phyloP scores from a whole-genome alignment of 1,284 basidiomycete species.

The Irpex sp. region DNA sequence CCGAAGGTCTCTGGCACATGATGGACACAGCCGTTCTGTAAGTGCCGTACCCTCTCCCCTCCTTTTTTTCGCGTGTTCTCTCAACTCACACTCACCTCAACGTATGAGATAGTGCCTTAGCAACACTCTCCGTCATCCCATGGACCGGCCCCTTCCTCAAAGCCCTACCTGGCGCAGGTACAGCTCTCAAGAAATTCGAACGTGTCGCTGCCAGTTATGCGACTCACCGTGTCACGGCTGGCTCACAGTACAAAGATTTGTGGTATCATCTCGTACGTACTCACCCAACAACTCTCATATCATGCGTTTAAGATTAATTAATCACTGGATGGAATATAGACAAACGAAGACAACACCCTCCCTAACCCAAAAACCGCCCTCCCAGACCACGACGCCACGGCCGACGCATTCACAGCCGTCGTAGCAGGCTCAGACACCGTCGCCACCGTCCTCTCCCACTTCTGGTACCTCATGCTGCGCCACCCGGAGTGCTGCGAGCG shows the following conservation, averaged over 20 bases:
- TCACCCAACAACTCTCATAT: background rate
- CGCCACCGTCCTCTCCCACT: slow-evolving; percentile 9
- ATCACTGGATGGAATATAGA: background rate
- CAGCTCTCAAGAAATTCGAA: background rate
- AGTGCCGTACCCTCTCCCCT: background rate
- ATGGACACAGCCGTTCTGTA: slow-evolving; percentile 5
- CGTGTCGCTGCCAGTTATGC: background rate
- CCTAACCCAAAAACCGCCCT: too few species aligned
- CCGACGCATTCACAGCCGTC: background rate
- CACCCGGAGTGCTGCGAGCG: slow-evolving; percentile 7
- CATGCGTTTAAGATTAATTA: background rate
- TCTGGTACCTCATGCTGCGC: slow-evolving; percentile 12
- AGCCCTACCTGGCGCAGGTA: background rate
- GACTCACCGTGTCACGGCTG: background rate
- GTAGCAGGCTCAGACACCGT: slow-evolving; percentile 13
- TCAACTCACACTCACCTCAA: too few species aligned
- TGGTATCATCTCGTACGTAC: background rate
- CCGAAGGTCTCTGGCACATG: slow-evolving; percentile 2
- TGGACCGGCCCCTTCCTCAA: background rate
- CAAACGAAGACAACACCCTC: background rate
- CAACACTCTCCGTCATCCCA: background rate
- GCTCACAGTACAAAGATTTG: background rate
- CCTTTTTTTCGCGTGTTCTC: too few species aligned
- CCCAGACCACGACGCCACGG: background rate
- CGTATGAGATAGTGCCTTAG: background rate